Conservation (phyloP, 2,329 filamentous ascomycete species). For the Arthrobotrys musiformis region DNA sequence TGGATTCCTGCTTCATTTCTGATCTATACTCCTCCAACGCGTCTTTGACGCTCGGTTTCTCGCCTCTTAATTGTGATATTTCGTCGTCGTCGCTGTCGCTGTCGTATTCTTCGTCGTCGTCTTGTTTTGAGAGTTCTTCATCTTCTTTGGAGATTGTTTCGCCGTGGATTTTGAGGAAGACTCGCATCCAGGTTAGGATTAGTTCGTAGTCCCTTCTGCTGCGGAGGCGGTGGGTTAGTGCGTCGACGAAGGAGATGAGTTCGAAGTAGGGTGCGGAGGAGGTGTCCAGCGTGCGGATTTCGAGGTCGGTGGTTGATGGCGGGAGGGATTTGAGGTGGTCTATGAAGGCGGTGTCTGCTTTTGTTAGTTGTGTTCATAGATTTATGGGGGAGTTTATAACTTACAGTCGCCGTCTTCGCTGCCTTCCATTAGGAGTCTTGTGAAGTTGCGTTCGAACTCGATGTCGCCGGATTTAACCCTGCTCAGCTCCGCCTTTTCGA, state of each 20-base stretch:
- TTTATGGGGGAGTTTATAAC: conserved; percentile 59
- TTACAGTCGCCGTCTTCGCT: conserved; percentile 71
- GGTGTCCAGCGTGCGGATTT: conserved; percentile 81
- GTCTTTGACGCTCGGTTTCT: conserved; percentile 61
- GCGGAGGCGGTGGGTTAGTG: conserved; percentile 76
- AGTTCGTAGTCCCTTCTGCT: conserved; percentile 87
- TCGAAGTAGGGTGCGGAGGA: conserved; percentile 70
- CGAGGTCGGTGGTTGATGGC: conserved; percentile 87
- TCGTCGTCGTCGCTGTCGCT: conserved; percentile 64
- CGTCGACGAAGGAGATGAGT: conserved; percentile 80
- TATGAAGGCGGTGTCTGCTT: conserved; percentile 71
- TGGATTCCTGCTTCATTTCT: conserved; percentile 77
- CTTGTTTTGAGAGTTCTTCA: conserved; percentile 50
- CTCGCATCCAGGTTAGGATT: conserved; percentile 96
- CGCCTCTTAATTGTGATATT: conserved; percentile 15
- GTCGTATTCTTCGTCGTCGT: conserved; percentile 58
- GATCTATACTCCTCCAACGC: conserved; percentile 76
- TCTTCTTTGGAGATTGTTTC: conserved; percentile 66
- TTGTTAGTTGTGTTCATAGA: too few relatives aligned
- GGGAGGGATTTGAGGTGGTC: conserved; percentile 81
- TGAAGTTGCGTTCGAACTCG: conserved; percentile 70
- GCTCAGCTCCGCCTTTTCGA: conserved; percentile 68
- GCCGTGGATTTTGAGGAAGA: conserved; percentile 83
- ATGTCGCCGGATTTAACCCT: conserved; percentile 74
- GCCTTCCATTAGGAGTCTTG: conserved; percentile 69